phyloP scores from a whole-genome alignment of 441 rosid genomes.

The Lepidium campestre region DNA sequence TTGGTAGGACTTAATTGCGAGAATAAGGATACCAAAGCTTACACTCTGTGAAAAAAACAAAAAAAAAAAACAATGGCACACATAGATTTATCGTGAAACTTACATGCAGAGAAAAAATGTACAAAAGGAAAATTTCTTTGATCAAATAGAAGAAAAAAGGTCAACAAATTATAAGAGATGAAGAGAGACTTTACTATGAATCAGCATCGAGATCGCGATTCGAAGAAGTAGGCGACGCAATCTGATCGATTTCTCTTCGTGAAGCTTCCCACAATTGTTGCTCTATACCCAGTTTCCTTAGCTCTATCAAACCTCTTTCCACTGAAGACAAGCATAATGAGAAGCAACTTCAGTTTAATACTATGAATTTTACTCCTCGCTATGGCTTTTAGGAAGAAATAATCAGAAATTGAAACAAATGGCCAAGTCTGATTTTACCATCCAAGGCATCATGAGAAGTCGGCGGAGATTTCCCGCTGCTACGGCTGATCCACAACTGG shows the following conservation, averaged over 20 bases:
- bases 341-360: neutral
- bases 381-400: neutral
- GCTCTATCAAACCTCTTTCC: conserved; percentile 78
- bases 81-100: conserved; percentile 12
- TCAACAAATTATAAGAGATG: neutral
- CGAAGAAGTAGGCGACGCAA: conserved; percentile 23
- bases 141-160: neutral
- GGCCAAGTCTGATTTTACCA: conserved; percentile 5
- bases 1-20: neutral
- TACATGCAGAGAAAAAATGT: conserved; percentile 9
- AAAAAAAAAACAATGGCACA: neutral
- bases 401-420: neutral
- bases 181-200: conserved; percentile 12
- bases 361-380: neutral
- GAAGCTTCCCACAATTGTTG: conserved; percentile 98
- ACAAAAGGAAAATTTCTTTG: conserved; percentile 10
- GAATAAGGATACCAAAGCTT: neutral
- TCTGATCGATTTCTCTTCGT: conserved; percentile 61
- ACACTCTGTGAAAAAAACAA: neutral
- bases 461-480: conserved; percentile 44
- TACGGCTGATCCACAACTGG: conserved; percentile 75
- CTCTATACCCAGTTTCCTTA: conserved; percentile 87
- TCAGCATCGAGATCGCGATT: conserved; percentile 18
- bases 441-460: conserved; percentile 37
- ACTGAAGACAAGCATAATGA: conserved; percentile 36